Percentiles rank a stretch among this genome's conserved stretches.
These are phyloP conservation scores for Amyloporia xantha DNA, from an alignment of 768 basidiomycete species.

Conservation along the genomic window DNA sequence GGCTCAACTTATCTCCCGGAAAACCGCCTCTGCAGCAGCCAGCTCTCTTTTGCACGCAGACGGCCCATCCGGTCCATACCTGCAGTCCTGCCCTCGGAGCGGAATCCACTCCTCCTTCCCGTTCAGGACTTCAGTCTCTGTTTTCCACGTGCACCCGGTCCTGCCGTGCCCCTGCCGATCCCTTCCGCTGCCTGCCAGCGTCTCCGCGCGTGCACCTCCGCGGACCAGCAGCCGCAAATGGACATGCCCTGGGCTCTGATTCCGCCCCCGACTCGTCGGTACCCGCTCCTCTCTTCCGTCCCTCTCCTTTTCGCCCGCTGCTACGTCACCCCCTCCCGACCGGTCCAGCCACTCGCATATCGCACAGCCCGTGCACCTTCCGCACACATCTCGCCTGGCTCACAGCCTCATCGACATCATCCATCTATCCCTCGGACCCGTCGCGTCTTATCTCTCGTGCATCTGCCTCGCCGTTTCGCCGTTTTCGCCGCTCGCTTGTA, in stretches of 20 bases:
- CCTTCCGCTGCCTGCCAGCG: not conserved
- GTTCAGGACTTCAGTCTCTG: not conserved
- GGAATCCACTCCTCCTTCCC: not conserved
- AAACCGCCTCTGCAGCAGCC: not conserved
- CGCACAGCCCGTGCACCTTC: not conserved
- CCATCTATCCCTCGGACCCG: not conserved
- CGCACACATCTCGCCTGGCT: not conserved
- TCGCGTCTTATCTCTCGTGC: not conserved
- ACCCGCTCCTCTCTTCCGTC: not conserved
- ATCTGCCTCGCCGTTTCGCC: not conserved
- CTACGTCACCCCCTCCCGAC: not conserved
- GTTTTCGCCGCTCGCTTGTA: not conserved
- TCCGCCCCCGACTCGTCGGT: not conserved
- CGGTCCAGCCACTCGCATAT: not conserved
- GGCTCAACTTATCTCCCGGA: not conserved
- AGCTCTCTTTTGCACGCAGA: too few species aligned
- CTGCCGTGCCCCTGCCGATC: not conserved
- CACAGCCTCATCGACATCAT: not conserved
- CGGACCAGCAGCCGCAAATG: too few species aligned
- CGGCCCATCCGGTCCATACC: not conserved
- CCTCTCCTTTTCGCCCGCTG: not conserved
- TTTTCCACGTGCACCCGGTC: not conserved
- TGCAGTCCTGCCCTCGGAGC: not conserved
- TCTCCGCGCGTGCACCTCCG: too few species aligned
- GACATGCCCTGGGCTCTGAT: not conserved